These are phyloP conservation scores for Paradendryphiella salina DNA, from an alignment of 2,329 filamentous ascomycete genomes.

Conservation along the genomic window DNA sequence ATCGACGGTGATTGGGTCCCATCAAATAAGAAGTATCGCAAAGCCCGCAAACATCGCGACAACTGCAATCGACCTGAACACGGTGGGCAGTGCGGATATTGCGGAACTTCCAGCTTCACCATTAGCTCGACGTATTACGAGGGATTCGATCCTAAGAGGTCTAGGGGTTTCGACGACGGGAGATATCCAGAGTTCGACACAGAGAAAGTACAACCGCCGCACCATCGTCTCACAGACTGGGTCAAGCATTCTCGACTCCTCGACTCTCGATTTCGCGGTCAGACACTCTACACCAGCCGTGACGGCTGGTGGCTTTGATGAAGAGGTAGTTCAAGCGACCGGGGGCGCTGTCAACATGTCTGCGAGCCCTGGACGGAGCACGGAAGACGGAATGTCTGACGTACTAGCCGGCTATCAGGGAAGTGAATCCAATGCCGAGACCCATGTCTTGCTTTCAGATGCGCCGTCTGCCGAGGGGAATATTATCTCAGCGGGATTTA, in stretches of 20 bases:
- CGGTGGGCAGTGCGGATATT: background rate
- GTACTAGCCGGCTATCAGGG: conserved; percentile 39
- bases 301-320: conserved; percentile 16
- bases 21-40: conserved; percentile 9
- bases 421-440: conserved; percentile 29
- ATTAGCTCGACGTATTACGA: conserved; percentile 39
- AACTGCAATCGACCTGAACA: background rate
- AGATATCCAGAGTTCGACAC: conserved; percentile 21
- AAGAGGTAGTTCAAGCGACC: conserved; percentile 8
- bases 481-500: conserved; percentile 2
- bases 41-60: background rate
- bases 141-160: conserved; percentile 36
- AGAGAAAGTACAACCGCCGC: conserved; percentile 16
- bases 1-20: conserved; percentile 11
- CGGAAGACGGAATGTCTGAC: conserved; percentile 41
- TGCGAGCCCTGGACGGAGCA: conserved; percentile 21
- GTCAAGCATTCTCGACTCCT: conserved; percentile 36
- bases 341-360: conserved; percentile 2
- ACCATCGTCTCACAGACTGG: conserved; percentile 34
- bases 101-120: conserved; percentile 41
- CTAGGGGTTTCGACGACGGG: conserved; percentile 35
- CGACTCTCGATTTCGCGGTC: conserved; percentile 39
- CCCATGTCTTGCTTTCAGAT: conserved; percentile 1
- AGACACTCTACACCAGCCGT: conserved; percentile 38
- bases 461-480: background rate